Base-by-base conservation (phyloP, 371 early-diverging fungal species). In the Nosema muscidifuracis region DNA sequence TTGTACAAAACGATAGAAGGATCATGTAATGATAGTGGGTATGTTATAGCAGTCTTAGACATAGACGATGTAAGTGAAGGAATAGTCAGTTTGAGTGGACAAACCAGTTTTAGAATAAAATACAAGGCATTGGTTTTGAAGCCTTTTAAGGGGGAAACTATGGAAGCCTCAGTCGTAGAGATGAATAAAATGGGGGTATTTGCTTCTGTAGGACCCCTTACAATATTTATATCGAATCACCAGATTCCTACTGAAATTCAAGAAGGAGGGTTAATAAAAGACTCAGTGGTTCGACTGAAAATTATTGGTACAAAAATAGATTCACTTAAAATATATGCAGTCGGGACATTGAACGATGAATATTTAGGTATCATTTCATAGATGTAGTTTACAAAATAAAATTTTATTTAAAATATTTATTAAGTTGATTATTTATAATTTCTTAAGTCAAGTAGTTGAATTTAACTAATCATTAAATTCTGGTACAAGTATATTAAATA, bases 181-280 rank as follows among this genome's bases (percentile, higher is more conserved):
- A 94, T 95, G 13, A 94, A 91, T 78, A 92, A 91, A 88, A 89
- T 93, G 87, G 98, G 98, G 4, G 91, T 95, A 78, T 94, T 93
- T 83, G 92, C 90, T 12, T 91, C 91, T 68, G 91, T 91, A 18
- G 98, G 98, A 0, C 98, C 98, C 0, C 84, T 97, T 30, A 87
- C 89, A 77, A 89, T 95, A 12, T 97, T 95, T 86, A 91, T 97
- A 6, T 90, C 94, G 0, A 87, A 84, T 40, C 89, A 91, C 78
- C 92, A 92, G 85, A 85, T 87, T 64, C 57, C 77, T 38, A 51
- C 60, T 24, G 51, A 56, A 24, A 43, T 72, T 1, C 30, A 47
- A 65, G 53, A 65, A 31, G 81, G 87, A 84, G 86, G 88, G 77
- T 90, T 95, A 73, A 89, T 88, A 73, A 92, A 90, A 74, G 92